phyloP scores from a whole-genome alignment of 1,284 basidiomycete genomes.

The Boletus smithii region DNA sequence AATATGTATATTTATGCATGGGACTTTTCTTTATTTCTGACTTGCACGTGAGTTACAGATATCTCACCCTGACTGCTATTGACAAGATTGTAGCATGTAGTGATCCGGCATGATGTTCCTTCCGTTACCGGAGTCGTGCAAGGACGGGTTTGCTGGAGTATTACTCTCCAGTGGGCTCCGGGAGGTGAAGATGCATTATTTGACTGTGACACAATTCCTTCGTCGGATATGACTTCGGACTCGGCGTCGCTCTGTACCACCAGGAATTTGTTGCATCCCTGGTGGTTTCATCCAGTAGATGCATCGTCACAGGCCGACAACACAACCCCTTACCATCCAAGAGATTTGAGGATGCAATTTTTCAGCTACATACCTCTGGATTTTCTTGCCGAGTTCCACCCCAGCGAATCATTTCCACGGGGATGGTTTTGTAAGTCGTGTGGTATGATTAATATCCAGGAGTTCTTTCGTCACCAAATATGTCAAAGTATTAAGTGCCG shows the following conservation, averaged over 20 bases:
- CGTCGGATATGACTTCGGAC: neutral
- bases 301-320: slow-evolving; percentile 1
- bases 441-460: slow-evolving; percentile 40
- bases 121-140: slow-evolving; percentile 1
- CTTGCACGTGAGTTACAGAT: slow-evolving; percentile 23
- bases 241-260: neutral
- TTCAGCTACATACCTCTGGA: slow-evolving; percentile 37
- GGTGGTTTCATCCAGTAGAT: slow-evolving; percentile 23
- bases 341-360: slow-evolving; percentile 26
- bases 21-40: slow-evolving; percentile 33
- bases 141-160: slow-evolving; percentile 28
- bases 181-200: slow-evolving; percentile 30
- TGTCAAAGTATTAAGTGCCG: slow-evolving; percentile 34
- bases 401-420: slow-evolving; percentile 29
- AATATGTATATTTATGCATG: slow-evolving; percentile 30
- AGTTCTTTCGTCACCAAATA: slow-evolving; percentile 36
- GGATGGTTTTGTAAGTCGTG: slow-evolving; percentile 41
- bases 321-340: slow-evolving; percentile 6
- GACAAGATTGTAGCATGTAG: slow-evolving; percentile 15
- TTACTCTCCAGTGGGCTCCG: slow-evolving; percentile 31
- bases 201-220: neutral
- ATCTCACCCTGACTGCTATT: neutral
- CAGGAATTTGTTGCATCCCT: slow-evolving; percentile 16
- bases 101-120: neutral
- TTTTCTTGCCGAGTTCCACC: slow-evolving; percentile 30